Base-by-base conservation (phyloP, 345 rosid genomes). In the Arabidopsis suecica region DNA sequence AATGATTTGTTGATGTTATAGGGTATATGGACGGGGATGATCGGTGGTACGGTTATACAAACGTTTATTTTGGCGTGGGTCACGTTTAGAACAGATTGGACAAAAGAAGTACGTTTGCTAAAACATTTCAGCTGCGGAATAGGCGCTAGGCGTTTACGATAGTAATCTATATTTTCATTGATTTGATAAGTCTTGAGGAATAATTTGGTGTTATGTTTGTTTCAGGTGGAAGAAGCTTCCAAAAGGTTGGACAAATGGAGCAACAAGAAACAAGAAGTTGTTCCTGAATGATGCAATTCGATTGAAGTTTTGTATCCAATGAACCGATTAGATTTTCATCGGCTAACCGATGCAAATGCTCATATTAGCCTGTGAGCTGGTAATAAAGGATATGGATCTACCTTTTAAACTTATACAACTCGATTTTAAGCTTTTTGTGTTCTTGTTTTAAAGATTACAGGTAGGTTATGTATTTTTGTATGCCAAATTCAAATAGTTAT, bases 11-110 rank as follows among this genome's bases (percentile, higher is more conserved):
- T 65, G 68, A 32, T 65, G 11, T 23, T 55, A 6, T 37, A 90
- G 96, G 93, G 96, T 13, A 83, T 88, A 75, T 90, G 93, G 91
- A 50, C 80, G 1, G 96, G 96, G 7, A 87, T 87, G 96, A 81
- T 90, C 0, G 82, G 84, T 32, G 96, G 96, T 51, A 87, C 91
- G 0, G 0, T 66, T 20, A 78, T 87, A 81, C 93, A 88, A 73
- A 87, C 96, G 32, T 16, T 83, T 30, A 88, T 90, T 42, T 74
- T 90, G 51, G 41, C 80, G 11, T 87, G 93, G 93, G 81, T 86
- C 40, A 87, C 89, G 25, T 79, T 76, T 67, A 78, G 88, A 5
- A 86, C 93, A 0, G 85, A 90, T 53, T 87, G 96, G 96, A 60
- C 69, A 37, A 87, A 84, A 75, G 91, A 88, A 84, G 93, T 81